phyloP scores from a whole-genome alignment of 345 rosid genomes.

The Arabidopsis suecica region DNA sequence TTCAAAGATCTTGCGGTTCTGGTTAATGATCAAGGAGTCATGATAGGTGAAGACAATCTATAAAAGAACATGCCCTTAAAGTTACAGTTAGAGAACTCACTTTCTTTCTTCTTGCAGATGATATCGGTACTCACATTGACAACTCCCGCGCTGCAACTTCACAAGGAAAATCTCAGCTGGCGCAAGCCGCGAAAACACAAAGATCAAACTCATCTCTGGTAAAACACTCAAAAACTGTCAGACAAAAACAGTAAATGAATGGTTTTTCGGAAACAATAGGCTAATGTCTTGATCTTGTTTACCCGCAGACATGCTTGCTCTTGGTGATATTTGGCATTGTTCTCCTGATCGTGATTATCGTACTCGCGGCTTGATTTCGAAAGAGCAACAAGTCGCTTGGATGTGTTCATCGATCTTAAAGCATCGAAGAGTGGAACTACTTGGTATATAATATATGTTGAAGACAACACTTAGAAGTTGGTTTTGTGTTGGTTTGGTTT shows the following conservation, averaged over 20 bases:
- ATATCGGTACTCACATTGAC: constrained; percentile 81
- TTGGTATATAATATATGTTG: constrained; percentile 34
- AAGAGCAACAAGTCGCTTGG: constrained; percentile 11
- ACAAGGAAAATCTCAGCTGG: constrained; percentile 83
- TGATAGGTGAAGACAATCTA: constrained; percentile 62
- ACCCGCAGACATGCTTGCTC: constrained; percentile 87
- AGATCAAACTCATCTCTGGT: constrained; percentile 98
- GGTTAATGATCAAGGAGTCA: constrained; percentile 92
- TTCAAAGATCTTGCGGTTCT: constrained; percentile 96
- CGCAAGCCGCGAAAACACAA: constrained; percentile 88
- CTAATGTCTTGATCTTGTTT: constrained; percentile 32
- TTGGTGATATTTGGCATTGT: constrained; percentile 93
- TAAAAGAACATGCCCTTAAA: background rate
- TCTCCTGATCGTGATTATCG: constrained; percentile 82
- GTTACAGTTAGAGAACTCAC: background rate
- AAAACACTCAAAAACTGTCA: constrained; percentile 23
- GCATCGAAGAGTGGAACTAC: constrained; percentile 20
- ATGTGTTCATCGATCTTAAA: constrained; percentile 28
- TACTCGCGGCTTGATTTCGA: constrained; percentile 69
- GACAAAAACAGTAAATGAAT: background rate
- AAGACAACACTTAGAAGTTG: constrained; percentile 31
- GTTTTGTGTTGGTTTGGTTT: constrained; percentile 30
- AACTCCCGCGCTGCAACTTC: constrained; percentile 83
- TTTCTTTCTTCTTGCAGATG: constrained; percentile 56
- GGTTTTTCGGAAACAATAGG: background rate